Percentiles rank a stretch among this genome's conserved stretches.
phyloP scores from a whole-genome alignment of 2,329 filamentous ascomycete species.

The Phyllosticta citrichinensis region DNA sequence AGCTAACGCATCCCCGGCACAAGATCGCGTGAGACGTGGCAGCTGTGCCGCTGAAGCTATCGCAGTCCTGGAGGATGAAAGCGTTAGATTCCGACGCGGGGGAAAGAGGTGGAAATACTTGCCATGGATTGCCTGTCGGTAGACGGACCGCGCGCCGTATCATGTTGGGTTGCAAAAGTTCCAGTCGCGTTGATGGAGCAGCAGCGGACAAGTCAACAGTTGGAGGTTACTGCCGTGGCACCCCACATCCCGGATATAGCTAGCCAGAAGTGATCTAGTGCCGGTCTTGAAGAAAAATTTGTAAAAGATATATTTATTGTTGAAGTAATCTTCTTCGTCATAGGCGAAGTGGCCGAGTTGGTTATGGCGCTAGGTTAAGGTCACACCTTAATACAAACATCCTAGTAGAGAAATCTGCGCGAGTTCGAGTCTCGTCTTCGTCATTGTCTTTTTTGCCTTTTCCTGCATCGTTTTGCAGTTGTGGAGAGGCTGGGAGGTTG shows the following conservation, averaged over 20 bases:
- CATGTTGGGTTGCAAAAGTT: background rate
- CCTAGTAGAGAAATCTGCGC: conserved; percentile 10
- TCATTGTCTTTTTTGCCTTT: background rate
- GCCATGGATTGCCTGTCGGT: too few relatives aligned
- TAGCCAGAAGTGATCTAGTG: background rate
- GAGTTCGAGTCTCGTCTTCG: conserved; percentile 11
- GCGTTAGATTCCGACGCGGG: background rate
- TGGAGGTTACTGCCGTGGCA: background rate
- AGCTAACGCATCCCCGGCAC: too few relatives aligned
- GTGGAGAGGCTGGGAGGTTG: background rate
- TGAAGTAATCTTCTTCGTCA: too few relatives aligned
- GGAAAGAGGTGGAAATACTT: background rate
- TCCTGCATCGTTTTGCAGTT: background rate
- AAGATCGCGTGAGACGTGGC: background rate
- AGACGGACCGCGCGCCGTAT: background rate
- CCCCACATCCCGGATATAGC: background rate
- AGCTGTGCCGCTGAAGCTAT: background rate
- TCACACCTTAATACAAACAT: conserved; percentile 6
- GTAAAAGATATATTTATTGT: too few relatives aligned
- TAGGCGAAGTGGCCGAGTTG: conserved; percentile 12
- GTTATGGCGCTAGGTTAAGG: conserved; percentile 12
- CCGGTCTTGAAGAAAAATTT: too few relatives aligned
- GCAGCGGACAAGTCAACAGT: background rate
- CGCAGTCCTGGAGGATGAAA: background rate
- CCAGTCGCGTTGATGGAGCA: background rate